Percentiles rank a stretch among this genome's conserved stretches.
phyloP scores from a whole-genome alignment of 148 eudicot species.

The Chenopodium berlandieri region DNA sequence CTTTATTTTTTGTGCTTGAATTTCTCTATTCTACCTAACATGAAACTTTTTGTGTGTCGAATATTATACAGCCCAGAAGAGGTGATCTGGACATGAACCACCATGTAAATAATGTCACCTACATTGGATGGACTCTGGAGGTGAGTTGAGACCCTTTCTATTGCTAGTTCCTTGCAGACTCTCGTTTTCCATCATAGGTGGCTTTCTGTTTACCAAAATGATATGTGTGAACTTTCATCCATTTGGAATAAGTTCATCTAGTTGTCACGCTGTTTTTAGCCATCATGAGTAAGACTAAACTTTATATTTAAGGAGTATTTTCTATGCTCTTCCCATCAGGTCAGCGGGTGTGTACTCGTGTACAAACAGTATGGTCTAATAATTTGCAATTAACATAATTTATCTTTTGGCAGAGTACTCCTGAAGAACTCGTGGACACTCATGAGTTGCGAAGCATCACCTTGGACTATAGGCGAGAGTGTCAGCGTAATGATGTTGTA shows the following conservation, averaged over 20 bases:
- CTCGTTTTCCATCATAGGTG: neutral
- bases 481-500: constrained; percentile 73
- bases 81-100: constrained; percentile 97
- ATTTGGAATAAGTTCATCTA: too few species aligned
- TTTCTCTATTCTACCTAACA: constrained; percentile 3
- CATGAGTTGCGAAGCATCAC: constrained; percentile 82
- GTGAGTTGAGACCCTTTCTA: constrained; percentile 36
- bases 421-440: constrained; percentile 71
- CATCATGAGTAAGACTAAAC: too few species aligned
- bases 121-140: constrained; percentile 94
- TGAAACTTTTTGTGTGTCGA: constrained; percentile 14
- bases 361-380: neutral
- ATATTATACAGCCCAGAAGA: constrained; percentile 75
- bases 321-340: too few species aligned
- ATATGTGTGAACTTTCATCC: neutral
- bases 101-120: constrained; percentile 94
- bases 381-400: neutral
- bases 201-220: neutral
- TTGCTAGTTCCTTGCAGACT: neutral
- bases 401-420: constrained; percentile 59
- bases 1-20: neutral
- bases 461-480: constrained; percentile 85
- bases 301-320: too few species aligned
- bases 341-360: neutral
- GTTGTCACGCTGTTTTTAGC: too few species aligned